Base-by-base conservation (phyloP, 805 yeast genomes). In the Cephaloascus fragrans region DNA sequence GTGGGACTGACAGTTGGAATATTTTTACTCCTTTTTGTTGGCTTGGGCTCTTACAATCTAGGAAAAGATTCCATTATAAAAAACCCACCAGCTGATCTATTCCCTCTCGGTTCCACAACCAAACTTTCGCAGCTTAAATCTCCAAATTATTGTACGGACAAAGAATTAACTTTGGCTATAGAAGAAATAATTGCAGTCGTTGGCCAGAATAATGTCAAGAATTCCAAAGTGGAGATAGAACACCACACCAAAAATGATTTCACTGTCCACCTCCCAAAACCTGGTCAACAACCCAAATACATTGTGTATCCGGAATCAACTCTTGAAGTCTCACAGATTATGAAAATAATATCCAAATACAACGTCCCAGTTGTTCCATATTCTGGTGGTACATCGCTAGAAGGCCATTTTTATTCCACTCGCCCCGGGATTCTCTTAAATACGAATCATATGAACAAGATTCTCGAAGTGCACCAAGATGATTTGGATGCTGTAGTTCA, bases 401-500 rank as follows among this genome's bases (percentile, higher is more conserved):
- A 67, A 42, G 73, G 73, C 3, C 71, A 67, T 46, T 61, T 65
- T 43, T 56, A 50, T 42, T 59, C 68, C 2, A 45, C 72, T 5
- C 50, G 72, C 20, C 59, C 65, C 37, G 36, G 32, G 14, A 55
- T 67, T 26, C 55, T 67, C 9, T 42, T 67, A 31, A 56, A 64
- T 12, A 61, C 67, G 41, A 51, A 53, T 17, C 51, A 56, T 35
- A 49, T 67, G 59, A 57, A 64, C 47, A 44, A 56, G 18, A 54
- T 67, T 14, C 29, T 67, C 18, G 56, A 43, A 26, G 50, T 67
- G 36, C 60, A 67, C 39, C 65, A 67, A 5, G 64, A 59, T 20
- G 73, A 67, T 47, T 47, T 67, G 45, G 73, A 67, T 44, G 61
- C 53, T 16, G 66, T 61, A 1, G 72, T 67, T 3, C 68, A 67